Percentiles rank a stretch among this genome's conserved stretches.
Conservation (phyloP, 129 eudicot genomes). For the Logfia minima region DNA sequence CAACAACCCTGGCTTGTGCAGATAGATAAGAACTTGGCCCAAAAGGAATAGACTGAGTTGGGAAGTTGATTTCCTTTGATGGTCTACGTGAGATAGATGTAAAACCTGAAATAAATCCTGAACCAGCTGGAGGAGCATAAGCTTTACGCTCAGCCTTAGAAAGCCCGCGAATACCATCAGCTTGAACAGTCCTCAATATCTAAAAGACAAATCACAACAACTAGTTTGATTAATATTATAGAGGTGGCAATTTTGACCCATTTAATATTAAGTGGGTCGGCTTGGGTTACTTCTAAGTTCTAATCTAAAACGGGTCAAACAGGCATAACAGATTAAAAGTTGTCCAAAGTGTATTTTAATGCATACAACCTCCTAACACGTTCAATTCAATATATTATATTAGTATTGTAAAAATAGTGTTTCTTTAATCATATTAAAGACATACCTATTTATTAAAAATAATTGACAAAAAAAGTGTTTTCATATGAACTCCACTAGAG, state of each 20-base stretch:
- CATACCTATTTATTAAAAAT: background rate
- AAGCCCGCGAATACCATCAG: constrained; percentile 87
- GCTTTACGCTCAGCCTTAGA: constrained; percentile 79
- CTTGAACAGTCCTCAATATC: constrained; percentile 94
- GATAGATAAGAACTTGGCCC: constrained; percentile 92
- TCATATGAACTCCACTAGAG: background rate
- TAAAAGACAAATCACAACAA: constrained; percentile 18
- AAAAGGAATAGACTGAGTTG: constrained; percentile 53
- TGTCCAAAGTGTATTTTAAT: background rate
- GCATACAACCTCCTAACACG: background rate
- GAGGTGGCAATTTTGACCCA: background rate
- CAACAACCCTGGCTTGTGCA: constrained; percentile 84
- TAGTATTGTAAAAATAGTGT: background rate
- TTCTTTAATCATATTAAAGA: background rate
- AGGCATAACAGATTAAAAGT: background rate
- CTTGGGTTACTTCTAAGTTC: background rate
- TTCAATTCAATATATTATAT: background rate
- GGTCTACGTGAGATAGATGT: constrained; percentile 72
- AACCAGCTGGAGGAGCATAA: constrained; percentile 97
- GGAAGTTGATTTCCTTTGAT: constrained; percentile 45
- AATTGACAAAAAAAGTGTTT: background rate
- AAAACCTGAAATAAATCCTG: constrained; percentile 89
- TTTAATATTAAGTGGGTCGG: background rate
- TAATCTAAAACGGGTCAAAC: background rate
- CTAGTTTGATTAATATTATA: background rate